Conservation (phyloP, 106 monocot species). For the Dioscorea dumetorum region DNA sequence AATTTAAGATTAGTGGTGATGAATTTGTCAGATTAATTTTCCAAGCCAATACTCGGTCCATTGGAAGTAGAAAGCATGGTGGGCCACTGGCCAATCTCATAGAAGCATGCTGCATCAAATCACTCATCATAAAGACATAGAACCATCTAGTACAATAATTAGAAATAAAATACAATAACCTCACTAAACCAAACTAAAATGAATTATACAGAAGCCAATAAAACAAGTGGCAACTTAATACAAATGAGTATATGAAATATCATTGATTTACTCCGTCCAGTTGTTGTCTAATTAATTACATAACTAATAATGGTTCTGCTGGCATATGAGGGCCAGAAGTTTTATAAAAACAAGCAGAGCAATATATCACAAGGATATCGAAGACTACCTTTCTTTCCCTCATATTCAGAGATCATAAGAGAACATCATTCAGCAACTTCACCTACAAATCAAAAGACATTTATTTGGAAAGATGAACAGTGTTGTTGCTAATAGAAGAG, state of each 20-base stretch:
- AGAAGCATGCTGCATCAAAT: background rate
- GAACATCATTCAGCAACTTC: conserved; percentile 84
- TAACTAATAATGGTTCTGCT: too few species aligned
- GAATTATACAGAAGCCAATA: too few species aligned
- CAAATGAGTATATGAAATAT: too few species aligned
- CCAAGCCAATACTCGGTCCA: background rate
- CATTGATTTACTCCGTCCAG: too few species aligned
- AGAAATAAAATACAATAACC: too few species aligned
- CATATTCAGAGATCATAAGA: conserved; percentile 95
- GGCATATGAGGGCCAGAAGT: too few species aligned
- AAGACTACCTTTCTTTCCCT: conserved; percentile 88
- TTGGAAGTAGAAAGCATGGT: background rate
- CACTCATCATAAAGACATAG: background rate
- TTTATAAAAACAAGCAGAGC: too few species aligned
- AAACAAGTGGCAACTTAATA: too few species aligned
- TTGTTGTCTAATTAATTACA: too few species aligned
- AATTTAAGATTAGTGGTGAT: background rate
- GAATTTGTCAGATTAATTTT: background rate
- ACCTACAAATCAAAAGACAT: conserved; percentile 99
- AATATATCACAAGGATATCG: conserved; percentile 8
- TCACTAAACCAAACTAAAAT: too few species aligned
- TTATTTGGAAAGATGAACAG: conserved; percentile 90
- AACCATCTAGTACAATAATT: too few species aligned
- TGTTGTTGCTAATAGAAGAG: conserved; percentile 67
- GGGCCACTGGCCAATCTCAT: background rate